Conservation (phyloP, 805 yeast species). For the Pichia californica region DNA sequence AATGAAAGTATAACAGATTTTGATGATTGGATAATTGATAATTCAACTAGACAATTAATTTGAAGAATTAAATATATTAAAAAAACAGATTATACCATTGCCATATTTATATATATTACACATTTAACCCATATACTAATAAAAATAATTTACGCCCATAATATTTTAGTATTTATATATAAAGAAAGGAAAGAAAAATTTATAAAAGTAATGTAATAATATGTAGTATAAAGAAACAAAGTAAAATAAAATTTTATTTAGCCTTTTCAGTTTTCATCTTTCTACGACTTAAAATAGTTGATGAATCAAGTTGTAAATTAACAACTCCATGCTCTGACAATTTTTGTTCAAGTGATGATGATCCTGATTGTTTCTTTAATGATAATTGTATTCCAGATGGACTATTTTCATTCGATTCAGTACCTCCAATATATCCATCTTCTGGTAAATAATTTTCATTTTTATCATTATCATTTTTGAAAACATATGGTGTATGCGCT, state of each 20-base stretch:
- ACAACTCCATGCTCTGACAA: slow-evolving; percentile 20
- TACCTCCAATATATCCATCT: not conserved
- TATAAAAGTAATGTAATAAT: not conserved
- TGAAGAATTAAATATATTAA: not conserved
- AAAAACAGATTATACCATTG: too few species aligned
- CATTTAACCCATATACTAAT: too few species aligned
- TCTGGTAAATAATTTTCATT: slow-evolving; percentile 1
- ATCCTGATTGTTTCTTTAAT: not conserved
- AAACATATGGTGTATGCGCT: slow-evolving; percentile 16
- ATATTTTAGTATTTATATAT: not conserved
- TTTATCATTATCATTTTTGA: slow-evolving; percentile 1
- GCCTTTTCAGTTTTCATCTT: slow-evolving; percentile 18
- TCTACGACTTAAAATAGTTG: slow-evolving; percentile 56
- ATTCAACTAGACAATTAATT: slow-evolving; percentile 7
- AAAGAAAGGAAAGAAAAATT: not conserved
- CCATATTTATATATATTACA: too few species aligned
- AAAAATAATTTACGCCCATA: too few species aligned
- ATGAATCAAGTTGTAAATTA: slow-evolving; percentile 57
- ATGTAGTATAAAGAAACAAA: not conserved
- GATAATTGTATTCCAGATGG: not conserved
- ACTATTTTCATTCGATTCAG: not conserved
- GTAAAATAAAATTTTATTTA: not conserved
- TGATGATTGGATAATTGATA: slow-evolving; percentile 18
- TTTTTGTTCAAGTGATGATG: slow-evolving; percentile 19
- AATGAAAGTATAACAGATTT: slow-evolving; percentile 9